These are phyloP conservation scores for Cadophora luteo-olivacea DNA, from an alignment of 2,329 filamentous ascomycete species.

Conservation along the genomic window DNA sequence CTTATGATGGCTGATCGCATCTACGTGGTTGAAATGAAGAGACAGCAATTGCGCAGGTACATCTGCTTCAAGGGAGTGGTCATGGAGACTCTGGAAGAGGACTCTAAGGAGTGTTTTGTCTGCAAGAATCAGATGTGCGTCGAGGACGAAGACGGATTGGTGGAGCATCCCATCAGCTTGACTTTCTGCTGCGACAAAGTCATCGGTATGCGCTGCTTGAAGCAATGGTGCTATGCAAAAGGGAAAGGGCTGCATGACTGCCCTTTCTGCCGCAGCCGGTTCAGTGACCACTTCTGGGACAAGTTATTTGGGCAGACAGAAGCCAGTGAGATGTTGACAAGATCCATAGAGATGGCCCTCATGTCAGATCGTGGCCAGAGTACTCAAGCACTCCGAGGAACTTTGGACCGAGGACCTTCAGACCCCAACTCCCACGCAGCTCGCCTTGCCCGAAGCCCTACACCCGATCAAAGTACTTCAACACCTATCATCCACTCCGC, in stretches of 20 bases:
- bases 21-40: conserved; percentile 24
- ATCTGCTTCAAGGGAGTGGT: conserved; percentile 27
- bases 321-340: background rate
- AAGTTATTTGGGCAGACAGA: conserved; percentile 23
- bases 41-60: conserved; percentile 9
- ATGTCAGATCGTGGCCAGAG: background rate
- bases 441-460: background rate
- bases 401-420: background rate
- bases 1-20: conserved; percentile 38
- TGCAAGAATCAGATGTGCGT: conserved; percentile 33
- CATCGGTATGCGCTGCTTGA: conserved; percentile 34
- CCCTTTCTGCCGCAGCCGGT: conserved; percentile 31
- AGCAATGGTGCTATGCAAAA: conserved; percentile 24
- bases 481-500: background rate
- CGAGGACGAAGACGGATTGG: conserved; percentile 18
- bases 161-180: conserved; percentile 31
- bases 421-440: background rate
- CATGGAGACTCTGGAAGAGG: conserved; percentile 17
- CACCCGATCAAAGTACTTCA: too few species aligned
- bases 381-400: background rate
- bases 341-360: background rate
- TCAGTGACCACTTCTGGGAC: conserved; percentile 25
- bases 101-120: conserved; percentile 32
- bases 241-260: background rate
- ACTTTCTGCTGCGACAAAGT: conserved; percentile 37